A percentile compares a stretch with the other conserved stretches of the same genome.
These are phyloP conservation scores for Vitis hybrid DNA, from an alignment of 177 flowering plant species.

Conservation along the genomic window DNA sequence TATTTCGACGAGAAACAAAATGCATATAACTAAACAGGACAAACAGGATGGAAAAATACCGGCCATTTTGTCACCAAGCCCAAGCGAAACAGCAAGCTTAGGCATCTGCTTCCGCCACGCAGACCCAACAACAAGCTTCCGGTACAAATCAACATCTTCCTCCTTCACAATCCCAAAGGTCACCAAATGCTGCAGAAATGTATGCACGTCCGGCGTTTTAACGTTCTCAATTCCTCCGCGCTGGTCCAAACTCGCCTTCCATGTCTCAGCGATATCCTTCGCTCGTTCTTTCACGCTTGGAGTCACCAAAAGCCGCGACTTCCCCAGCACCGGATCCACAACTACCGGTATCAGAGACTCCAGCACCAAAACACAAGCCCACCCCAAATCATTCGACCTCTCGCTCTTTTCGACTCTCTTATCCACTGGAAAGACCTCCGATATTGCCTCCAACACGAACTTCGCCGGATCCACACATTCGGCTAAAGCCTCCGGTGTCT, in stretches of 20 bases:
- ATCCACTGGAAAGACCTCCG: constrained; percentile 88
- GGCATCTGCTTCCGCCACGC: constrained; percentile 99
- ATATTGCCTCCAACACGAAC: constrained; percentile 81
- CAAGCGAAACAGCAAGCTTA: constrained; percentile 83
- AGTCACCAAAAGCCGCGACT: constrained; percentile 70
- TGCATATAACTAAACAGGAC: background rate
- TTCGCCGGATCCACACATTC: constrained; percentile 77
- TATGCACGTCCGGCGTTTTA: constrained; percentile 90
- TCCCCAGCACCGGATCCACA: constrained; percentile 78
- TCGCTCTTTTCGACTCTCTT: constrained; percentile 45
- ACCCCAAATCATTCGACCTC: constrained; percentile 63
- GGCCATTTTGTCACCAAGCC: constrained; percentile 72
- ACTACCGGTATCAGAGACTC: constrained; percentile 76
- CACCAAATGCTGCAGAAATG: constrained; percentile 84
- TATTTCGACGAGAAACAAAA: background rate
- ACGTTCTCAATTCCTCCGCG: constrained; percentile 92
- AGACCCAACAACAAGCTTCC: constrained; percentile 80
- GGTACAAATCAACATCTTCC: constrained; percentile 62
- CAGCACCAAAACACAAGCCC: constrained; percentile 85
- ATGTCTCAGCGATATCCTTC: constrained; percentile 64
- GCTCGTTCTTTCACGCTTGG: constrained; percentile 65
- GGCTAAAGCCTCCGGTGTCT: constrained; percentile 50
- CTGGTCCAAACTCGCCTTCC: constrained; percentile 86
- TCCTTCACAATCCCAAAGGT: constrained; percentile 76
- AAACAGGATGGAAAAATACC: constrained; percentile 38